phyloP scores from a whole-genome alignment of 352 stramenopile genomes.

The Poterioochromonas sp. region DNA sequence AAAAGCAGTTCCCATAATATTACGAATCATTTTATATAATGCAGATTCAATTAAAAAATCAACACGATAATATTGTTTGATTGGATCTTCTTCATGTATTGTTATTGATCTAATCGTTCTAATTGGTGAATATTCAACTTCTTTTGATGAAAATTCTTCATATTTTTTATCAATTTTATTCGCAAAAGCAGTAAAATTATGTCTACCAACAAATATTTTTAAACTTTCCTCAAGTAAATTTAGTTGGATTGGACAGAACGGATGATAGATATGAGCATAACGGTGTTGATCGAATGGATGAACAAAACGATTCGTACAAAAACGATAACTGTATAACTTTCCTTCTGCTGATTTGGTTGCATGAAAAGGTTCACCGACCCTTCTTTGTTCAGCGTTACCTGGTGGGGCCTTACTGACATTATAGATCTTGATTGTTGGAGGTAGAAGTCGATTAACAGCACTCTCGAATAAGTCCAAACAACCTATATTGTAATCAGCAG shows the following conservation, averaged over 20 bases:
- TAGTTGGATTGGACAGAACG: background rate
- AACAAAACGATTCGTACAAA: constrained; percentile 15
- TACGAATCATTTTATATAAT: constrained; percentile 24
- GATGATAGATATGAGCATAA: background rate
- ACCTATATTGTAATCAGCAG: background rate
- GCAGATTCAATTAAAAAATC: constrained; percentile 21
- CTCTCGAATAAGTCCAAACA: constrained; percentile 44
- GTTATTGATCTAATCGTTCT: background rate
- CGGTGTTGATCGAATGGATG: background rate
- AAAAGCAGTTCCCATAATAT: background rate
- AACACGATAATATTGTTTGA: constrained; percentile 7
- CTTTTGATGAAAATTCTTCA: background rate
- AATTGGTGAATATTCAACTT: background rate
- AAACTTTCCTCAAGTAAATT: background rate
- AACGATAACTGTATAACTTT: constrained; percentile 16
- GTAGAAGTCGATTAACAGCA: constrained; percentile 54
- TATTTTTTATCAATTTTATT: background rate
- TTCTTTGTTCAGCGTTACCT: background rate
- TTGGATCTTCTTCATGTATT: background rate
- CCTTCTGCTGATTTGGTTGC: background rate
- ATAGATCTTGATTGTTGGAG: constrained; percentile 49
- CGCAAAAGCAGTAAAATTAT: constrained; percentile 19
- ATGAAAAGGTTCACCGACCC: background rate
- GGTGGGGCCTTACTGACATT: constrained; percentile 47
- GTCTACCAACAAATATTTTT: background rate